These are phyloP conservation scores for Haematococcus lacustris DNA, from an alignment of 139 green algal species.

Conservation along the genomic window DNA sequence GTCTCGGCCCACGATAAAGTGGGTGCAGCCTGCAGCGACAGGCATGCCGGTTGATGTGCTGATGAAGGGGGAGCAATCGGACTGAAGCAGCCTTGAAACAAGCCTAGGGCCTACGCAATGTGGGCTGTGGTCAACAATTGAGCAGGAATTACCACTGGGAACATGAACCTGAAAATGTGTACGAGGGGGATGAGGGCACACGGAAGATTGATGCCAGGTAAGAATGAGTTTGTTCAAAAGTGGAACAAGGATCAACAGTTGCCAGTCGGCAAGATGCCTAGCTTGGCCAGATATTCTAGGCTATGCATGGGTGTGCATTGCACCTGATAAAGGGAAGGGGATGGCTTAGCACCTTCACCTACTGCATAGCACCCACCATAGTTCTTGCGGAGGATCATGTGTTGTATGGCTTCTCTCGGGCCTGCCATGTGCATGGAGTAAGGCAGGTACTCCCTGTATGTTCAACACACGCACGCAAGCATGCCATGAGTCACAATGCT, in stretches of 20 bases:
- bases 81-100: not conserved
- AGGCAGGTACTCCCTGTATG: constrained; percentile 42
- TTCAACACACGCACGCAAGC: too few species aligned
- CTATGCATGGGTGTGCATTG: not conserved
- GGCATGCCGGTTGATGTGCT: too few species aligned
- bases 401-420: constrained; percentile 86
- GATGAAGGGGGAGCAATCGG: not conserved
- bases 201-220: too few species aligned
- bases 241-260: too few species aligned
- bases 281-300: too few species aligned
- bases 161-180: too few species aligned
- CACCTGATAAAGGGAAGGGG: not conserved
- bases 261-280: too few species aligned
- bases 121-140: too few species aligned
- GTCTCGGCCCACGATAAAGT: constrained; percentile 95
- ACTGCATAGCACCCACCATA: constrained; percentile 70
- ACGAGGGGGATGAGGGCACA: too few species aligned
- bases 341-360: not conserved
- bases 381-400: constrained; percentile 95
- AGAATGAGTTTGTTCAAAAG: too few species aligned
- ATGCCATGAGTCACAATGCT: too few species aligned
- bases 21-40: constrained; percentile 72
- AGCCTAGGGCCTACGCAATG: not conserved
- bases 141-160: too few species aligned
- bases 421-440: constrained; percentile 96